A percentile compares a stretch with the other conserved stretches of the same genome.
Evolutionary conservation across 78 protist species (phyloP).

Genomic region (Dictyostelium discoideum): DNA sequence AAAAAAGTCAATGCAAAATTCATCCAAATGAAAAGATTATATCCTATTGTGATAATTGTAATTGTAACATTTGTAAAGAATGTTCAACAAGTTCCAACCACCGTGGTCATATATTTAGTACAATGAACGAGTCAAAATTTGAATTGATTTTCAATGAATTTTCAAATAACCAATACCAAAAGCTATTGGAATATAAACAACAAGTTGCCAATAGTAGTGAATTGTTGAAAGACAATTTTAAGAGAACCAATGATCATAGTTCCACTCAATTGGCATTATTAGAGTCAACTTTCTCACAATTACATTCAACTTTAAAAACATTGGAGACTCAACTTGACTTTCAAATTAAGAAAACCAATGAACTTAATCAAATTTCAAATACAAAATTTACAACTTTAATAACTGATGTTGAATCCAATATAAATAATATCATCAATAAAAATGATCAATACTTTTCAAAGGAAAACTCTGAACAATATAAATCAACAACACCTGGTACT

Average conservation of each 20-base stretch:
- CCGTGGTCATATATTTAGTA: neutral
- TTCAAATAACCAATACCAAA: neutral
- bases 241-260: neutral
- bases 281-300: neutral
- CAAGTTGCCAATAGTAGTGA: neutral
- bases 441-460: neutral
- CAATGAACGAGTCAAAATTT: neutral
- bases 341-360: neutral
- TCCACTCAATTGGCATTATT: neutral
- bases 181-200: neutral
- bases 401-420: neutral
- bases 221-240: neutral
- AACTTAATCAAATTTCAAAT: neutral
- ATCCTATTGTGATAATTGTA: neutral
- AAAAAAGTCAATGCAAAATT: constrained; percentile 8
- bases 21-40: neutral
- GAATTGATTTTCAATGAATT: neutral
- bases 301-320: neutral
- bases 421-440: neutral
- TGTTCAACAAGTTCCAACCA: neutral
- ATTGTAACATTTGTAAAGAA: neutral
- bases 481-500: neutral
- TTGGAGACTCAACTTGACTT: neutral
- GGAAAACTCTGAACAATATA: neutral
- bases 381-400: neutral